A percentile compares a stretch with the other conserved stretches of the same genome.
Conservation (phyloP, 2,329 filamentous ascomycete genomes). For the Parastagonospora nodorum region DNA sequence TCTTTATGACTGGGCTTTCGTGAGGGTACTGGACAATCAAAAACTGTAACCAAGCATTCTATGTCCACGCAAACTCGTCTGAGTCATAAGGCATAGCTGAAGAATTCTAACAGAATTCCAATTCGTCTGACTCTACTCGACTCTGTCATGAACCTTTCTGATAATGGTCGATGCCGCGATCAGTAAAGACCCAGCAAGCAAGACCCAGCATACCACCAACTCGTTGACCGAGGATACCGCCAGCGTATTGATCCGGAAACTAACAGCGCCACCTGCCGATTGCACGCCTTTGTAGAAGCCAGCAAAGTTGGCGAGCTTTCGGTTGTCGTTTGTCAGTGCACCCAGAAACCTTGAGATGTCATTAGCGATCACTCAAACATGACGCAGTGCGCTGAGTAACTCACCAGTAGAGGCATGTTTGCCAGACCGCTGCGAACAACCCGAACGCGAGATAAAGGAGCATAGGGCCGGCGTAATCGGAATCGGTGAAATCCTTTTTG, state of each 20-base stretch:
- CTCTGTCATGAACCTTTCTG: no score
- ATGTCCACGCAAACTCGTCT: no score
- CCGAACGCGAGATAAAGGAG: constrained; percentile 88
- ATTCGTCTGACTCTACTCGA: no score
- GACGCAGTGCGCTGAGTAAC: constrained; percentile 16
- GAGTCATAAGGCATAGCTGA: no score
- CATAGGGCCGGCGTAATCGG: constrained; percentile 76
- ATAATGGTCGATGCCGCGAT: no score
- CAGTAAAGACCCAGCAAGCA: constrained; percentile 60
- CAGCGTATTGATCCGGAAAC: constrained; percentile 67
- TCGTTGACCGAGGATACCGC: constrained; percentile 66
- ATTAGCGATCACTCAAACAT: not conserved
- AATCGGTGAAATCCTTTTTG: constrained; percentile 57
- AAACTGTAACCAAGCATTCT: no score
- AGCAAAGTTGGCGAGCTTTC: constrained; percentile 85
- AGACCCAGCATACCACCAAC: constrained; percentile 75
- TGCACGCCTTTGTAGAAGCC: constrained; percentile 89
- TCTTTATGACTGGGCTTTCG: no score
- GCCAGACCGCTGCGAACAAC: constrained; percentile 85
- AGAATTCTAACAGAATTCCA: no score
- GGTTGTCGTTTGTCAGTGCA: constrained; percentile 84
- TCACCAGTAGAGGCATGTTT: constrained; percentile 85
- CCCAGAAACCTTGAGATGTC: constrained; percentile 74
- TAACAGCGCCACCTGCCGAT: constrained; percentile 77
- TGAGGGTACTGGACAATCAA: no score